Evolutionary conservation across 2,329 filamentous ascomycete genomes (phyloP), one percentile per base, ranked within the genome.

Genomic region (Hymenoscyphus infarciens): DNA sequence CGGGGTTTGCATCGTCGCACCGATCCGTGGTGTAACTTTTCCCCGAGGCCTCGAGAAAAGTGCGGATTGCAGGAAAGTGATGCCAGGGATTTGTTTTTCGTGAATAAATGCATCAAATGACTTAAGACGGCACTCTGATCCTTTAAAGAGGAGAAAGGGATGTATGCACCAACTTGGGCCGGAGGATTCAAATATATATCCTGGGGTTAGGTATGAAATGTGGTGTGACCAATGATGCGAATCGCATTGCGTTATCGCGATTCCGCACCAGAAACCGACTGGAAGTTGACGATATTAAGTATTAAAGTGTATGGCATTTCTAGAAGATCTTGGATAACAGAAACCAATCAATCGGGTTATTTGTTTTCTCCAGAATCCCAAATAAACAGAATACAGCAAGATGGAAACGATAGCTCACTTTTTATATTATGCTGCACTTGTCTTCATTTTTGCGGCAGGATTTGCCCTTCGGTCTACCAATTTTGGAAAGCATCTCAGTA

Each of bases 1-100:
- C 16, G 27, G 31, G 27, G 19, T 31, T 16, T n/a, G 38, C 27
- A 56, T 31, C n/a, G 31, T 35, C 27, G 53, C 53, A 31, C 49
- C 27, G 27, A 56, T 33, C 8, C 27, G 53, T 35, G 27, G 53
- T 31, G 53, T 56, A 56, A 56, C 53, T 56, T n/a, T 56, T 27
- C 8, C 27, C 31, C 10, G 53, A 29, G 31, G 5, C 53, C 27
- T 33, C n/a, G 11, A n/a, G 27, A n/a, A 56, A 56, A 7, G 22
- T 35, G 27, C 53, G 45, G 45, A 25, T 52, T 52, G 45, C 45
- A 52, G 45, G 45, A 52, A 22, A 13, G 22, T 25, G 22, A 22
- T 52, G 8, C 45, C 45, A 22, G 45, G 45, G 45, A 52, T 52
- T 42, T 52, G 8, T 52, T 38, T 38, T 38, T 38, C 45, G 45